Evolutionary conservation across 768 basidiomycete genomes (phyloP).

Genomic region (Termitomyces sp.): DNA sequence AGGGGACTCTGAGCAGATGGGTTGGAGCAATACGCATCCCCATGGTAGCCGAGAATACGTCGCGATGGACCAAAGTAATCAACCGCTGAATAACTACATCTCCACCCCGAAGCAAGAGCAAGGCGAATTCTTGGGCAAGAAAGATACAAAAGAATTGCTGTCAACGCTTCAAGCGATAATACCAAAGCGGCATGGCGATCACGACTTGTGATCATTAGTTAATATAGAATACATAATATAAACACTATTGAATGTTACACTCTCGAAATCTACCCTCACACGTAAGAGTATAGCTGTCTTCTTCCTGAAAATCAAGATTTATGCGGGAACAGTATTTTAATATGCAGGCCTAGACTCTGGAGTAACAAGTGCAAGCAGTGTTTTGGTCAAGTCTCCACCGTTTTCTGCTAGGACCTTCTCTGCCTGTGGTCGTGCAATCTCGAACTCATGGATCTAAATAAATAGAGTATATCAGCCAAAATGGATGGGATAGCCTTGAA

Average conservation of each 20-base stretch:
- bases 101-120: too few relatives aligned
- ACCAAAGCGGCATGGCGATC: not conserved
- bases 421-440: constrained; percentile 51
- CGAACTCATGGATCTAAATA: constrained; percentile 56
- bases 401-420: constrained; percentile 53
- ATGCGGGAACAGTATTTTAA: not conserved
- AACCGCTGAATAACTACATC: not conserved
- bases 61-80: too few relatives aligned
- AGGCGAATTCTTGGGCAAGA: not conserved
- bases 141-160: not conserved
- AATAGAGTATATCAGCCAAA: not conserved
- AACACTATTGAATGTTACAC: not conserved
- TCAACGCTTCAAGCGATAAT: not conserved
- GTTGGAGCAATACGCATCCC: constrained; percentile 35
- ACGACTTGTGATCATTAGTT: not conserved
- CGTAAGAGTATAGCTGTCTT: not conserved
- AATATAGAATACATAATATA: not conserved
- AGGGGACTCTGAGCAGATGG: constrained; percentile 19
- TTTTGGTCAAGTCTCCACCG: constrained; percentile 45
- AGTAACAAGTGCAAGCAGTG: constrained; percentile 37
- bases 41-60: constrained; percentile 49
- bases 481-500: not conserved
- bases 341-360: constrained; percentile 5
- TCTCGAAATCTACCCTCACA: not conserved
- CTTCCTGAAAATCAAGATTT: not conserved